A percentile compares a stretch with the other conserved stretches of the same genome.
phyloP scores from a whole-genome alignment of 202 grass and related monocot genomes.

The Panicum virgatum region DNA sequence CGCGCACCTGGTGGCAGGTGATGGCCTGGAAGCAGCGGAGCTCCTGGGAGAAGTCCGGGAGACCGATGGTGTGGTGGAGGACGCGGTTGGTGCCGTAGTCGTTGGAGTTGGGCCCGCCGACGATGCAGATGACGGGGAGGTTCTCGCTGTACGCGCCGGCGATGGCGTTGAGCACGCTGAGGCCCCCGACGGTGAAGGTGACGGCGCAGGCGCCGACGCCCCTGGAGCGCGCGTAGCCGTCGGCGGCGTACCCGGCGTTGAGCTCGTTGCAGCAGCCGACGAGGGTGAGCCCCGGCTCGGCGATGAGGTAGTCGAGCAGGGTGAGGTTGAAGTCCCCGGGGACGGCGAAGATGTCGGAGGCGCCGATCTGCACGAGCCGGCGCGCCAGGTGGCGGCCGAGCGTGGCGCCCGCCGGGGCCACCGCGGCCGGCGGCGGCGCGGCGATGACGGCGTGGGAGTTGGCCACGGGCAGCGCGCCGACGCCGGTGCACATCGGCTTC shows the following conservation, averaged over 20 bases:
- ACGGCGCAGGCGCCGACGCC: slow-evolving; percentile 81
- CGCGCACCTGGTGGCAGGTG: slow-evolving; percentile 50
- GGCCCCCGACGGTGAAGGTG: slow-evolving; percentile 80
- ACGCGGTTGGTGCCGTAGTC: slow-evolving; percentile 78
- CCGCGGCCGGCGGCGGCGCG: neutral
- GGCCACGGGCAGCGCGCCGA: slow-evolving; percentile 36
- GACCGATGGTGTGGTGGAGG: slow-evolving; percentile 91
- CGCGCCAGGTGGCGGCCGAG: slow-evolving; percentile 49
- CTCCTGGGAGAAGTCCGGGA: slow-evolving; percentile 86
- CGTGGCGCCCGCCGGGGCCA: slow-evolving; percentile 20
- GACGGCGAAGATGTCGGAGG: slow-evolving; percentile 50
- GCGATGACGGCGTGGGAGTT: slow-evolving; percentile 26
- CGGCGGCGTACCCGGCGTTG: slow-evolving; percentile 80
- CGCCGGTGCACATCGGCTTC: slow-evolving; percentile 33
- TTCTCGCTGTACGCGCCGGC: slow-evolving; percentile 88
- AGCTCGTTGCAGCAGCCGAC: slow-evolving; percentile 83
- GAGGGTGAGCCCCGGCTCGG: slow-evolving; percentile 51
- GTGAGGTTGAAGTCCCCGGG: slow-evolving; percentile 65
- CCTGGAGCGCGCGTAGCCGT: slow-evolving; percentile 61
- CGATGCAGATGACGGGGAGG: slow-evolving; percentile 78
- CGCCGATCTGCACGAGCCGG: slow-evolving; percentile 57
- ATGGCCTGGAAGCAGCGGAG: slow-evolving; percentile 63
- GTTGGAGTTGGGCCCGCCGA: slow-evolving; percentile 79
- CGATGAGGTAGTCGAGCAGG: slow-evolving; percentile 61
- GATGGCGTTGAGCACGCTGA: slow-evolving; percentile 84